Evolutionary conservation across 305 asterid genomes (phyloP), one percentile per base, ranked within the genome.

Genomic region (Fraxinus nigra): DNA sequence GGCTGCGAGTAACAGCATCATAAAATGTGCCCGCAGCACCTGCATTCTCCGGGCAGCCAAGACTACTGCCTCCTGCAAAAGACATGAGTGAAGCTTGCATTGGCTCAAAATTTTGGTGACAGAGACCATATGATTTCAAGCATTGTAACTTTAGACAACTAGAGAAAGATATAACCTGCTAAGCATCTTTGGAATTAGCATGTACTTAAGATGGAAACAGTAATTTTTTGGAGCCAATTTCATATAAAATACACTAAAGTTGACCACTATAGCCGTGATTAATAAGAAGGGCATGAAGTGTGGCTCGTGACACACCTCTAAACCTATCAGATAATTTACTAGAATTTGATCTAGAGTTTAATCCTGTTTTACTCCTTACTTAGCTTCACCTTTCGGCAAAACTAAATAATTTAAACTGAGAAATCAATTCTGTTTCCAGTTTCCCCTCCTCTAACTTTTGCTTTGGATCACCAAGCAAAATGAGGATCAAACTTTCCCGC

Each of bases 11-110:
- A 87, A 97, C 97, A 80, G 90, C 83, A 78, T 97, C 99, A 91
- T 95, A 97, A 87, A 93, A 90, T 79, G 98, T 97, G 82, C 99
- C 99, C 9, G 99, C 98, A 80, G 97, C 99, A 73, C 99, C 99
- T 43, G 98, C 95, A 92, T 97, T 97, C 82, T 91, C 95, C 24
- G 88, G 92, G 88, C 98, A 97, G 85, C 98, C 97, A 67, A 85
- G 89, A 87, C 99, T 97, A 89, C 88, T 92, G 83, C 99, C 99
- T 82, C 99, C 99, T 97, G 92, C 80, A 88, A 46, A 46, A 54
- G 80, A 83, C 83, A 85, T 40, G 78, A 77, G 84, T 7, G 56
- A 87, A 74, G 75, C 81, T 84, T 38, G 80, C 72, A 84, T 37
- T 59, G 72, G 78, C 63, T 79, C 84, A 80, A 84, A 67, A 78